A percentile compares a stretch with the other conserved stretches of the same genome.
phyloP scores from a whole-genome alignment of 306 rosid species.

The Cajanus cajan region DNA sequence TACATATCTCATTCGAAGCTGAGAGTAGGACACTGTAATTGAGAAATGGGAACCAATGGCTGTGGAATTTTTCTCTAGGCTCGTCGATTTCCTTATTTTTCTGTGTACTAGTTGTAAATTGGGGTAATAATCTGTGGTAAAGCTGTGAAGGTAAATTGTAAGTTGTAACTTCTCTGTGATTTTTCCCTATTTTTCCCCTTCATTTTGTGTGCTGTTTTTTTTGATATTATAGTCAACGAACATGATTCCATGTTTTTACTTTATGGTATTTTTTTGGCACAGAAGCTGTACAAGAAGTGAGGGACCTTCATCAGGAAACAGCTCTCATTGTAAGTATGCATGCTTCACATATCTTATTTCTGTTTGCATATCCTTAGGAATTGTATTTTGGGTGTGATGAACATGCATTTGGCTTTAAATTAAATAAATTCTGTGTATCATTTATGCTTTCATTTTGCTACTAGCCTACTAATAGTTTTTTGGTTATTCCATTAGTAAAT shows the following conservation, averaged over 20 bases:
- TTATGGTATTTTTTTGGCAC: conserved; percentile 21
- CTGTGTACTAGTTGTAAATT: neutral
- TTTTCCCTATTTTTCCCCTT: neutral
- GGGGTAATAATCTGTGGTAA: neutral
- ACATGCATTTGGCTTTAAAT: neutral
- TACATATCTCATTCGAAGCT: neutral
- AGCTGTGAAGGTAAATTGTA: neutral
- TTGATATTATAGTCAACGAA: neutral
- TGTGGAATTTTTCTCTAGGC: neutral
- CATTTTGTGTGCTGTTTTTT: neutral
- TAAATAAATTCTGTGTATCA: neutral
- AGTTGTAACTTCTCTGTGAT: neutral
- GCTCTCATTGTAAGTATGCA: conserved; percentile 50
- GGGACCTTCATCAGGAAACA: conserved; percentile 40
- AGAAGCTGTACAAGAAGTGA: conserved; percentile 46
- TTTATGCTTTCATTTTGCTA: neutral
- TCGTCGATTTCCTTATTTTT: neutral
- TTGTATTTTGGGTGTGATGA: neutral
- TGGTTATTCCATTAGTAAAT: neutral
- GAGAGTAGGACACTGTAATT: neutral
- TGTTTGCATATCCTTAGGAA: neutral
- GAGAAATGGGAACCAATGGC: neutral
- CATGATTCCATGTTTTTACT: conserved; percentile 3
- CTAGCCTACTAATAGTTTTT: neutral
- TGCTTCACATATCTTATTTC: conserved; percentile 20